These are phyloP conservation scores for Chamaecrista fasciculata DNA, from an alignment of 306 rosid species.

Conservation along the genomic window DNA sequence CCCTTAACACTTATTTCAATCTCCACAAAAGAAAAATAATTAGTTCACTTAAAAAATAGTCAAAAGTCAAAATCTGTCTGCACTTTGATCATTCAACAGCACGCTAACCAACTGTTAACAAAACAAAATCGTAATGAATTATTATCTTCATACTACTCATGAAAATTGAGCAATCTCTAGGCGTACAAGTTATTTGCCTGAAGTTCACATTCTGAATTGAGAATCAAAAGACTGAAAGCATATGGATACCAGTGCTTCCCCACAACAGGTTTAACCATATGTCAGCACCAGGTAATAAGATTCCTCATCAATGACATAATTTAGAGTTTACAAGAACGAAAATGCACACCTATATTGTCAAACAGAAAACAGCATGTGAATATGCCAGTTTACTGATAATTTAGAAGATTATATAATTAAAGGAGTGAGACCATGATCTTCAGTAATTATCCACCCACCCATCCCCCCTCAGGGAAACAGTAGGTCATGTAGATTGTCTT, in stretches of 20 bases:
- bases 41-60: background rate
- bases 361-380: background rate
- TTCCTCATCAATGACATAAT: background rate
- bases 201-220: background rate
- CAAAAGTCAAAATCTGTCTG: background rate
- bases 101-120: background rate
- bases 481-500: background rate
- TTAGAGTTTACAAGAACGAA: background rate
- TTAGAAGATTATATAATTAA: background rate
- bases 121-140: background rate
- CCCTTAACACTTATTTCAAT: no score
- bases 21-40: no score
- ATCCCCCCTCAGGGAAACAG: no score
- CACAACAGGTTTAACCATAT: constrained; percentile 1
- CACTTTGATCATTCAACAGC: constrained; percentile 5
- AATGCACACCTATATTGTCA: background rate
- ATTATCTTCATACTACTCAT: background rate
- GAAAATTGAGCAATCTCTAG: background rate
- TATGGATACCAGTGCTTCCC: background rate
- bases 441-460: no score
- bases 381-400: background rate
- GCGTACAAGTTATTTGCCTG: background rate
- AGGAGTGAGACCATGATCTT: constrained; percentile 1
- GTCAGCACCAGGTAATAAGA: background rate
- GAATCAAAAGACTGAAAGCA: constrained; percentile 20